Evolutionary conservation across 2,329 filamentous ascomycete genomes (phyloP), one percentile per base, ranked within the genome.

Genomic region (Gaeumannomyces tritici): DNA sequence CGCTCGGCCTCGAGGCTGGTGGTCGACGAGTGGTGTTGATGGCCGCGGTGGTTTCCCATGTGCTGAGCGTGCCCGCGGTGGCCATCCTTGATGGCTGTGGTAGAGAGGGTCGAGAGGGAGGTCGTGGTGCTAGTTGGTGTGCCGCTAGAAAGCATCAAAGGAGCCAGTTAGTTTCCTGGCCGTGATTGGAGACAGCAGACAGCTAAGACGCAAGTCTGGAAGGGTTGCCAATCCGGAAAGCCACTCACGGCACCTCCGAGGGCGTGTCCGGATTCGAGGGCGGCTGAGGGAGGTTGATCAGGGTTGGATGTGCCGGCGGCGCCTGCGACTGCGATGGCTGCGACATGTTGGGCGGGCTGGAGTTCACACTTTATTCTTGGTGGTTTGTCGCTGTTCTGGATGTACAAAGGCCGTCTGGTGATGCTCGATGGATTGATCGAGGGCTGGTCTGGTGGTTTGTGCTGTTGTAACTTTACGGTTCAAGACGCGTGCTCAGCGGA

Each of bases 51-150:
- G 63, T 75, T 74, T 64, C 83, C 81, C 63, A 80, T 76, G 62
- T 87, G 82, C 31, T 86, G 84, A 31, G 88, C 82, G 71, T 92
- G 86, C 66, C 93, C 93, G 64, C 91, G 90, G 71, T 97, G 91
- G 69, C 93, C 93, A 73, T 98, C 93, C 76, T 97, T 96, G 81
- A 96, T 96, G 61, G 93, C 93, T 15, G 91, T 95, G 24, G 93
- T 97, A 21, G 91, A 96, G 59, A 98, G 83, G 55, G 92, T 88
- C 29, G 91, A 96, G 70, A 98, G 88, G 61, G 92, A 96, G 15
- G 93, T 97, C 4, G 91, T 96, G 55, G 90, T 89, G 67, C 91
- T 96, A 67, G 95, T 97, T 3, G 93, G 93, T 3, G 93, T 98
- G 70, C 93, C 93, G 66, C 91, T 96, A 67, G 51, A 61, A 55